phyloP scores from a whole-genome alignment of 208 protist species.

The Blastocrithidia nonstop region DNA sequence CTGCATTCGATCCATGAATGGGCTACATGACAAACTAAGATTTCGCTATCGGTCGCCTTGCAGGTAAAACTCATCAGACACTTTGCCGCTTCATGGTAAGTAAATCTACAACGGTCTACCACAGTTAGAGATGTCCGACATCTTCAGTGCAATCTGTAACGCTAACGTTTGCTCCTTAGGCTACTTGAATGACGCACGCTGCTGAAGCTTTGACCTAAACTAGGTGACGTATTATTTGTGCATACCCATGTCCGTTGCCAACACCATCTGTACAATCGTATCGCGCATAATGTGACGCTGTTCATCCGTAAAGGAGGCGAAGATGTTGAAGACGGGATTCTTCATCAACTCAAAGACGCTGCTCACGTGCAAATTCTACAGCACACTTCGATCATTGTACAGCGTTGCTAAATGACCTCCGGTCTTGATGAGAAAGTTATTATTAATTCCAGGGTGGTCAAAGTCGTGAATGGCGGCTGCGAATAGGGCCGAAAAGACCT shows the following conservation, averaged over 20 bases:
- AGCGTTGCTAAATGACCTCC: constrained; percentile 69
- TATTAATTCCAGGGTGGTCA: constrained; percentile 92
- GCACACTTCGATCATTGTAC: constrained; percentile 92
- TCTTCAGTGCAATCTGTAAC: constrained; percentile 85
- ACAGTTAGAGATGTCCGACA: constrained; percentile 92
- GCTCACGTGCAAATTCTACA: constrained; percentile 90
- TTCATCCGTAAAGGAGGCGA: constrained; percentile 53
- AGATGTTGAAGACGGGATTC: constrained; percentile 67
- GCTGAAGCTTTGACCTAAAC: constrained; percentile 49
- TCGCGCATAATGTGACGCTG: constrained; percentile 76
- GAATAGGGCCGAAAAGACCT: constrained; percentile 83
- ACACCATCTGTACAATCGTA: constrained; percentile 83
- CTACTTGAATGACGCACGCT: constrained; percentile 40
- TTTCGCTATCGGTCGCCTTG: constrained; percentile 86
- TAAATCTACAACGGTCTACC: constrained; percentile 75
- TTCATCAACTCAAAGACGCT: constrained; percentile 86
- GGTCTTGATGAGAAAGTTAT: constrained; percentile 86
- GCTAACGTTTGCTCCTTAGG: constrained; percentile 76
- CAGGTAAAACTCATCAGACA: constrained; percentile 89
- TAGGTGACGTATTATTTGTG: constrained; percentile 75
- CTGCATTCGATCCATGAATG: constrained; percentile 85
- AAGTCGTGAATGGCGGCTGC: constrained; percentile 93
- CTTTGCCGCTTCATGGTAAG: constrained; percentile 76
- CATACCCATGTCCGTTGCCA: constrained; percentile 89
- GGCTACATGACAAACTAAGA: constrained; percentile 72